phyloP scores from a whole-genome alignment of 2,329 filamentous ascomycete genomes.

The Ophiostoma montium region DNA sequence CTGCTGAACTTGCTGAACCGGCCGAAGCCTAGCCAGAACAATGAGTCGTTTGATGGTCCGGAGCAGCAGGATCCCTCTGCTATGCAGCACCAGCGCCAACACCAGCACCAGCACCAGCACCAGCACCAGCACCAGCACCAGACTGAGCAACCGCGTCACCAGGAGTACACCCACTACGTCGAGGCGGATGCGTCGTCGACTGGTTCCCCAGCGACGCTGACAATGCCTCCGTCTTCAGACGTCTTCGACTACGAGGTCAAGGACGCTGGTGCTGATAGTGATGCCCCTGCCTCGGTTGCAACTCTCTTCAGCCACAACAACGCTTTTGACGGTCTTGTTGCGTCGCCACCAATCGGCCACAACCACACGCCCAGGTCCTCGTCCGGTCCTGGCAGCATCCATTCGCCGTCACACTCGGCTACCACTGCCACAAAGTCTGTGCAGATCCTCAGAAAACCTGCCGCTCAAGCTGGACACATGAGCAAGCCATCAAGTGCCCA shows the following conservation, averaged over 20 bases:
- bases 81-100: background rate
- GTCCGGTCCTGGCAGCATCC: constrained; percentile 16
- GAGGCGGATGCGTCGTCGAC: constrained; percentile 1
- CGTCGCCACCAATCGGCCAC: constrained; percentile 27
- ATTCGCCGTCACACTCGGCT: constrained; percentile 17
- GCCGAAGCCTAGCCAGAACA: constrained; percentile 44
- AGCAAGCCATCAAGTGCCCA: constrained; percentile 27
- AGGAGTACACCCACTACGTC: background rate
- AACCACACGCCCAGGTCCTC: constrained; percentile 28
- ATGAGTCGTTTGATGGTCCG: constrained; percentile 24
- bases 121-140: constrained; percentile 14
- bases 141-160: constrained; percentile 12
- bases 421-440: constrained; percentile 22
- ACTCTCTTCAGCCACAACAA: constrained; percentile 24
- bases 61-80: constrained; percentile 15
- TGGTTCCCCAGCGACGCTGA: constrained; percentile 6
- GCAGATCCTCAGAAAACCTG: constrained; percentile 38
- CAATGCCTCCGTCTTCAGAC: constrained; percentile 2
- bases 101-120: background rate
- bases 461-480: constrained; percentile 27
- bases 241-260: constrained; percentile 11
- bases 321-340: constrained; percentile 27
- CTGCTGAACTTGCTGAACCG: constrained; percentile 75
- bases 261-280: constrained; percentile 12
- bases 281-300: constrained; percentile 16